These are phyloP conservation scores for Fusarium torreyae DNA, from an alignment of 2,329 filamentous ascomycete species.

Conservation along the genomic window DNA sequence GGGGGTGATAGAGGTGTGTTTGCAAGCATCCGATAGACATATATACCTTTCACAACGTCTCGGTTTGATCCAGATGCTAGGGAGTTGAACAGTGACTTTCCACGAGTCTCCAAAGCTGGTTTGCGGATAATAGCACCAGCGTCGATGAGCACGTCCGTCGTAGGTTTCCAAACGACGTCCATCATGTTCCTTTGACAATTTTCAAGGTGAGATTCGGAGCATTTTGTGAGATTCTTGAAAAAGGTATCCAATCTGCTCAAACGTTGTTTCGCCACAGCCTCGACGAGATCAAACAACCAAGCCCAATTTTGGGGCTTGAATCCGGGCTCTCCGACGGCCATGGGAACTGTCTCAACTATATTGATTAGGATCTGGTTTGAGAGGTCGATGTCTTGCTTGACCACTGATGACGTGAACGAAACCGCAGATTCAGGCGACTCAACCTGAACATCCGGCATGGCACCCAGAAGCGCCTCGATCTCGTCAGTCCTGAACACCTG, in stretches of 20 bases:
- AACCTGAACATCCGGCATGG: slow-evolving; percentile 20
- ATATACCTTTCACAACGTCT: slow-evolving; percentile 21
- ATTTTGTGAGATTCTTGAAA: slow-evolving; percentile 14
- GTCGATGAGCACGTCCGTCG: slow-evolving; percentile 48
- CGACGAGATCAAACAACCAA: slow-evolving; percentile 19
- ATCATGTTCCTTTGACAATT: slow-evolving; percentile 18
- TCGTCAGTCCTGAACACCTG: slow-evolving; percentile 34
- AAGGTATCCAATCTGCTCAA: slow-evolving; percentile 1
- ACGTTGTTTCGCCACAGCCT: slow-evolving; percentile 18
- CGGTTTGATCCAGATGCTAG: background rate
- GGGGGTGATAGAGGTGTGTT: background rate
- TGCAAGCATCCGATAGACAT: slow-evolving; percentile 29
- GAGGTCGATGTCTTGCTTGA: slow-evolving; percentile 11
- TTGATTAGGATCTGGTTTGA: slow-evolving; percentile 37
- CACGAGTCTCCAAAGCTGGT: slow-evolving; percentile 5
- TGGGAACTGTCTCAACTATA: slow-evolving; percentile 31
- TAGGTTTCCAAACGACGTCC: slow-evolving; percentile 52
- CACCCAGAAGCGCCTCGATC: slow-evolving; percentile 34
- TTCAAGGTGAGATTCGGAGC: background rate
- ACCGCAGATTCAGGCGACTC: slow-evolving; percentile 12
- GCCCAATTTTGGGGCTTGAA: slow-evolving; percentile 25
- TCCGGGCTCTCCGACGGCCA: slow-evolving; percentile 30
- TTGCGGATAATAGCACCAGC: slow-evolving; percentile 38
- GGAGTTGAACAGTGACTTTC: background rate
- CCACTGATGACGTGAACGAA: slow-evolving; percentile 8